Base-by-base conservation (phyloP, 1,284 basidiomycete genomes). In the Uromyces viciae-fabae region DNA sequence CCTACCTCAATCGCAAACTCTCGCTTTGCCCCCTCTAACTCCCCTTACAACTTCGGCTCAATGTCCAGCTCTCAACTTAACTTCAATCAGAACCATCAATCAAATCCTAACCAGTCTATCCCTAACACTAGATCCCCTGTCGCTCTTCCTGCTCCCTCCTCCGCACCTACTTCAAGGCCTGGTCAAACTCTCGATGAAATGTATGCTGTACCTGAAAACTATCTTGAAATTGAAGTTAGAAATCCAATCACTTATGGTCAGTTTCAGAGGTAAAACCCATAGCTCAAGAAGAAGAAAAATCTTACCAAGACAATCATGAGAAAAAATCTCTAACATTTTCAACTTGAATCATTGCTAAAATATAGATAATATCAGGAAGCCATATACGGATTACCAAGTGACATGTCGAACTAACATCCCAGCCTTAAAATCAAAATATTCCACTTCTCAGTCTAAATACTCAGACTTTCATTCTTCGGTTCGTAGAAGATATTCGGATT, bases 321-420 rank as follows among this genome's bases (percentile, higher is more conserved):
- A 52, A 52, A 52, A 52, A 14, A 52, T 52, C n/a, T 22, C n/a
- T n/a, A n/a, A n/a, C n/a, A n/a, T n/a, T n/a, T n/a, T n/a, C n/a
- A n/a, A n/a, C n/a, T n/a, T n/a, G n/a, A n/a, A n/a, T n/a, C n/a
- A n/a, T n/a, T n/a, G n/a, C n/a, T 46, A 38, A 42, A n/a, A n/a
- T n/a, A n/a, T n/a, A 95, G 94, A 94, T 49, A 94, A 94, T 85
- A 94, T 95, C 46, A 89, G 96, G 84, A 98, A 98, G 89, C 97
- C 96, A 94, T 99, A 94, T 87, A 99, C 96, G 68, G 95, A 99
- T 89, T 99, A 99, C 85, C 96, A 99, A 88, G 92, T 99, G 83
- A 92, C 98, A 75, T 98, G 95, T 89, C 94, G 95, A 92, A 99
- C 96, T 83, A 99, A 99, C 87, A 99, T 99, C 84, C 97, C 96